Percentiles rank a stretch among this genome's conserved stretches.
Conservation (phyloP, 225 moss, liverwort and hornwort genomes). For the Climacium dendroides region DNA sequence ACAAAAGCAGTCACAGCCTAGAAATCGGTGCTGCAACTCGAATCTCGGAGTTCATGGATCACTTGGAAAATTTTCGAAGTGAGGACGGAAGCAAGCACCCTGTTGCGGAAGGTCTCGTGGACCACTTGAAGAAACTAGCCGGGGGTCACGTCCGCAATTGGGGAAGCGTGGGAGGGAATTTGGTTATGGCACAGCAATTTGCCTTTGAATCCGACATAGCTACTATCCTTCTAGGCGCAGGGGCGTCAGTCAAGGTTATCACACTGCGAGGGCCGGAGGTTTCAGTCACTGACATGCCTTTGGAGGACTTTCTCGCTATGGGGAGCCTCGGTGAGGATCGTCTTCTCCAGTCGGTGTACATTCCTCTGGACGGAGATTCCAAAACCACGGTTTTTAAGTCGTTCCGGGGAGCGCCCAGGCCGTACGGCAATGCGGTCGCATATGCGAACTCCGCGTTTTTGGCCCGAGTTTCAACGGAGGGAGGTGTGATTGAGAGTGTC, state of each 20-base stretch:
- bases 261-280: not conserved
- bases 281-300: not conserved
- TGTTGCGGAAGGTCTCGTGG: constrained; percentile 20
- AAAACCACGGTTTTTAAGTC: constrained; percentile 31
- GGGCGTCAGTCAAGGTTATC: constrained; percentile 31
- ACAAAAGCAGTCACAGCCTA: not conserved
- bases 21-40: constrained; percentile 60
- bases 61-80: constrained; percentile 4
- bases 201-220: constrained; percentile 63
- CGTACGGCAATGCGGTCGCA: constrained; percentile 7
- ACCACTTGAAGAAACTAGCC: constrained; percentile 51
- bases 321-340: not conserved
- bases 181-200: constrained; percentile 45
- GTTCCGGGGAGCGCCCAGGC: constrained; percentile 44
- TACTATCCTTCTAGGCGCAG: constrained; percentile 60
- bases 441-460: not conserved
- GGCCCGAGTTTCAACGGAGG: not conserved
- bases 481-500: not conserved
- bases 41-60: constrained; percentile 38
- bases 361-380: not conserved
- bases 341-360: constrained; percentile 11
- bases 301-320: constrained; percentile 10
- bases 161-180: constrained; percentile 73
- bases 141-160: constrained; percentile 49
- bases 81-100: not conserved